Evolutionary conservation across 108 stramenopile species (phyloP), one percentile per base, ranked within the genome.

Genomic region (Stephanodiscus minutulus): DNA sequence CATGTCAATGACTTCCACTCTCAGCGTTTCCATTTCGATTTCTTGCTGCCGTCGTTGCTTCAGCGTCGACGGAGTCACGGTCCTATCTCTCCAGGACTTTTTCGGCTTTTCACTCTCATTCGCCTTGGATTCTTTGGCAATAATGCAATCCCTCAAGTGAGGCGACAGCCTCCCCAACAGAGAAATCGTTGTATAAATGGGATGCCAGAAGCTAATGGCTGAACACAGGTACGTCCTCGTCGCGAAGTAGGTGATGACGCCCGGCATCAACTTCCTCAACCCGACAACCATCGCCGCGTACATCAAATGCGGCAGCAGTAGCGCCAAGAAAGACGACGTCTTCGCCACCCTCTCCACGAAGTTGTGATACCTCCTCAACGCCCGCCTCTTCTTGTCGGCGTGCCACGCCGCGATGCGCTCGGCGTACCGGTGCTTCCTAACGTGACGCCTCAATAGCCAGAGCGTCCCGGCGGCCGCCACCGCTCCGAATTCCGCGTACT

Each of bases 251-350:
- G 77, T 75, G 18, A 91, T 56, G 0, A 86, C 28, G 39, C 58
- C 47, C 7, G 91, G 93, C 24, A 85, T 25, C 13, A 86, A 7
- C 39, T 77, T 22, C 53, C 82, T 82, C n/a, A 82, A 39, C 5
- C 37, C 65, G 15, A 66, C 66, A 36, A 65, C 63, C 22, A 61
- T 25, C 5, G 74, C 70, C n/a, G 79, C 28, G 68, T 88, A 95
- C 28, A 88, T 15, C 22, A 81, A 10, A 68, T 95, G 93, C 8
- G 93, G 91, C 27, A 88, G 31, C n/a, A 83, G 29, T 74, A 87
- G 69, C 13, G 93, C 93, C 72, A 94, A 43, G 17, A 90, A 47
- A 33, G 87, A 64, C 8, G 91, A 91, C 15, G 88, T 87, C 43
- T 71, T 65, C 3, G 86, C 84, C 28, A 91, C 80, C 61, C 68